Evolutionary conservation across 2,329 filamentous ascomycete species (phyloP), one percentile per base, ranked within the genome.

Genomic region (Fusarium albidum): DNA sequence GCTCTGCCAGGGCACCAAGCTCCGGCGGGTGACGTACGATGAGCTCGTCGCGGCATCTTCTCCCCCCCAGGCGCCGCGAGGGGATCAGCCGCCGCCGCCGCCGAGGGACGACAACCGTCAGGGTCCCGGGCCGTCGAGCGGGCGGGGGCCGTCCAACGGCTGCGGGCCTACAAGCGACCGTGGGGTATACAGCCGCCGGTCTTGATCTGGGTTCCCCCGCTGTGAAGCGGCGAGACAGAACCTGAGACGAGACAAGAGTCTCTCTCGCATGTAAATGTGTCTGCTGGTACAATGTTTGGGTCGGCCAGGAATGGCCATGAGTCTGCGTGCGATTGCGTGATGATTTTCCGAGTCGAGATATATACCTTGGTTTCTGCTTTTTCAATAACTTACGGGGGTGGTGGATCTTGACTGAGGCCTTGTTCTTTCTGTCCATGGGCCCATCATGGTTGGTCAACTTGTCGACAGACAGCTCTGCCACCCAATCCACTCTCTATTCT

Each of bases 1-100:
- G 46, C 50, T 53, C n/a, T 67, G 65, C n/a, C 38, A 61, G 14
- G 65, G 64, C 28, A 65, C 55, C 39, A 67, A 67, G 18, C 40
- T 67, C 25, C 58, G 61, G 6, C 42, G 49, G 28, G 65, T 67
- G 7, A 63, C 65, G 11, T 58, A 64, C 12, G 44, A 40, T 18
- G 64, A 67, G 44, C 50, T 65, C 31, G 45, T 53, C 12, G 41
- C 32, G 9, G 60, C 54, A 17, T 44, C 49, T 10, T 21, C 50
- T 15, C 31, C 58, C 9, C 28, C 52, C 5, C 45, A 56, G 12
- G 40, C 35, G 11, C 37, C 57, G 17, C 59, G 48, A 18, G 46
- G 45, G 13, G 34, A 37, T 5, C 53, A 58, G 6, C 52, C 63
- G 3, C 49, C 63, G 9, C 37, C 56, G 25, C 41, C 64, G 13